Conservation (phyloP, 192 early-diverging fungal genomes). For the Coemansia sp. region DNA sequence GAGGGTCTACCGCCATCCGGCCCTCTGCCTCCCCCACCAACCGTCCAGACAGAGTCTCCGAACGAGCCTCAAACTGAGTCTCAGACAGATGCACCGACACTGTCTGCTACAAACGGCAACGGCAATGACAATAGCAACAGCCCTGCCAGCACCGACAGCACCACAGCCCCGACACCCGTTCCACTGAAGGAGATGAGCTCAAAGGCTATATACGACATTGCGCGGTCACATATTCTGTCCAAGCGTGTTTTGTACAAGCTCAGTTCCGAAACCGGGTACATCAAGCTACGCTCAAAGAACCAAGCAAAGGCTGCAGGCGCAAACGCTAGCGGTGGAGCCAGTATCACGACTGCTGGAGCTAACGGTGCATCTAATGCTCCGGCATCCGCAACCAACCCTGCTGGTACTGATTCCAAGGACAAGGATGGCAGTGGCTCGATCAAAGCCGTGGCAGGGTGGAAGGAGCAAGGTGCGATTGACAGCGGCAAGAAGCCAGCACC, state of each 20-base stretch:
- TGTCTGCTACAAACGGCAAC: neutral
- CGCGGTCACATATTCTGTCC: constrained; percentile 42
- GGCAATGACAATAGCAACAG: neutral
- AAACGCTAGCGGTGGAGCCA: neutral
- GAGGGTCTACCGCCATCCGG: neutral
- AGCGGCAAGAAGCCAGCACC: constrained; percentile 47
- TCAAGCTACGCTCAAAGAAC: constrained; percentile 46
- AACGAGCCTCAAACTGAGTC: too few relatives aligned
- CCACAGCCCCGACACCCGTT: neutral
- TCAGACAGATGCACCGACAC: neutral
- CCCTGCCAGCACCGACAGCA: constrained; percentile 11
- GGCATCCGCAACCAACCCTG: neutral
- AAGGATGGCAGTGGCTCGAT: constrained; percentile 3
- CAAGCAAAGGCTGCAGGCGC: constrained; percentile 8
- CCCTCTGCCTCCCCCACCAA: constrained; percentile 4
- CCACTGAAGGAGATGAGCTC: constrained; percentile 20
- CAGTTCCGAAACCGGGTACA: constrained; percentile 44
- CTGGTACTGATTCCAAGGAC: neutral
- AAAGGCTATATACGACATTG: constrained; percentile 49
- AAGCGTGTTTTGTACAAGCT: constrained; percentile 38
- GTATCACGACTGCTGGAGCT: constrained; percentile 7
- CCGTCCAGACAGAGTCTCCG: too few relatives aligned
- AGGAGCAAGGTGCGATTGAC: constrained; percentile 48
- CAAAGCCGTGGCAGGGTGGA: constrained; percentile 43
- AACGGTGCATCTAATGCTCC: constrained; percentile 1